Conservation (phyloP, 345 rosid species). For the Citrus trifoliata region DNA sequence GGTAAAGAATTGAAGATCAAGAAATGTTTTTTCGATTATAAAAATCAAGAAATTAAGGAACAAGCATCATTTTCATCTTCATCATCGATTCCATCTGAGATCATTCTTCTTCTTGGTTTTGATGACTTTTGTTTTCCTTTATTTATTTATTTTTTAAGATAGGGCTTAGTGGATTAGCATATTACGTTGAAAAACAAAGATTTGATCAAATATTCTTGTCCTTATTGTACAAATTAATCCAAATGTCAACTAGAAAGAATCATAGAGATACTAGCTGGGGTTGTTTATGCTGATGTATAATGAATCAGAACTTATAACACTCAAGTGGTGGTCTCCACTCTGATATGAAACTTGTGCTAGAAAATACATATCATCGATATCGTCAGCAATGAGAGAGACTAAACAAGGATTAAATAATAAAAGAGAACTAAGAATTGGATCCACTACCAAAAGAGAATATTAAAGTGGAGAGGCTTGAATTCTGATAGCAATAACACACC, state of each 20-base stretch:
- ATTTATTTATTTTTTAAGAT: neutral
- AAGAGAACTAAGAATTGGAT: neutral
- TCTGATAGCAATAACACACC: conserved; percentile 5
- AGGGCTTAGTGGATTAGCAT: neutral
- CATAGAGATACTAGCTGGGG: neutral
- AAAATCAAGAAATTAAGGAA: neutral
- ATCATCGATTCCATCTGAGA: neutral
- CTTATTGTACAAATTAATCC: neutral
- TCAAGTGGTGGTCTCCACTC: neutral
- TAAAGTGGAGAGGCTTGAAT: conserved; percentile 1
- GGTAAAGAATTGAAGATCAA: neutral
- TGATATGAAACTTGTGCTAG: neutral
- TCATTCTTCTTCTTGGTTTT: neutral
- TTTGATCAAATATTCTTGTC: neutral
- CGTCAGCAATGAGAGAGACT: neutral
- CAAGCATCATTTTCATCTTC: neutral
- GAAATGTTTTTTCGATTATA: neutral
- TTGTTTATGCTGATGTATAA: neutral
- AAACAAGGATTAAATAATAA: neutral
- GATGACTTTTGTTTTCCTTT: neutral
- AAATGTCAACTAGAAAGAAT: neutral
- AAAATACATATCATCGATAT: neutral
- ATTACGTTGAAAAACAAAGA: neutral
- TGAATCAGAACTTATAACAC: neutral
- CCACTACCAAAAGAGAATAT: neutral